Evolutionary conservation across 164 flowering plant genomes (phyloP).

Genomic region (Cinnamomum micranthum): DNA sequence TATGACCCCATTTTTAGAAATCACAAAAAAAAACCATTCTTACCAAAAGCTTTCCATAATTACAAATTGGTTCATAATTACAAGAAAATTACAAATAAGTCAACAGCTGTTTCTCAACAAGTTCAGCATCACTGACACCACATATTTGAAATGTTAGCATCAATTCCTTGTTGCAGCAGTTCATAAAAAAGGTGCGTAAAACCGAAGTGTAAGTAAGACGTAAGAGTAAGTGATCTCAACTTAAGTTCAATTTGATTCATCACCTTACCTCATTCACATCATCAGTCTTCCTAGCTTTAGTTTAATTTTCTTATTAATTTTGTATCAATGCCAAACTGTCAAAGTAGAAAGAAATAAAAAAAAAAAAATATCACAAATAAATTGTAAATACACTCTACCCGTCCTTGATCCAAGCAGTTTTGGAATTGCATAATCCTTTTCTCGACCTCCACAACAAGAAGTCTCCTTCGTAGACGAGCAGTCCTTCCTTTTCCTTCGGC

Average conservation of each 20-base stretch:
- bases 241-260: neutral
- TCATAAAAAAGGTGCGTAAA: too few relatives aligned
- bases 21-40: too few relatives aligned
- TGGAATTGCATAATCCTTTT: constrained; percentile 71
- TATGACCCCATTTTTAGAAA: too few relatives aligned
- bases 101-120: too few relatives aligned
- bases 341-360: neutral
- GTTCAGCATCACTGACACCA: too few relatives aligned
- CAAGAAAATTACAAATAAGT: too few relatives aligned
- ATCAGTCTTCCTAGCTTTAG: neutral
- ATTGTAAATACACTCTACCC: constrained; percentile 33
- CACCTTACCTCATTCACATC: neutral
- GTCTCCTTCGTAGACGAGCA: constrained; percentile 85
- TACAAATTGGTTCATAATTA: too few relatives aligned
- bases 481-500: constrained; percentile 90
- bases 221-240: too few relatives aligned
- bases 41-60: too few relatives aligned
- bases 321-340: neutral
- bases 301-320: neutral
- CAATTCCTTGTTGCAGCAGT: too few relatives aligned
- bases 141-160: too few relatives aligned
- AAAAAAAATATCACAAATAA: neutral
- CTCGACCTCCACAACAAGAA: constrained; percentile 83
- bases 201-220: too few relatives aligned
- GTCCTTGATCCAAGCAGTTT: constrained; percentile 61